These are phyloP conservation scores for Trichosporon faecale DNA, from an alignment of 1,284 basidiomycete species.

Conservation along the genomic window DNA sequence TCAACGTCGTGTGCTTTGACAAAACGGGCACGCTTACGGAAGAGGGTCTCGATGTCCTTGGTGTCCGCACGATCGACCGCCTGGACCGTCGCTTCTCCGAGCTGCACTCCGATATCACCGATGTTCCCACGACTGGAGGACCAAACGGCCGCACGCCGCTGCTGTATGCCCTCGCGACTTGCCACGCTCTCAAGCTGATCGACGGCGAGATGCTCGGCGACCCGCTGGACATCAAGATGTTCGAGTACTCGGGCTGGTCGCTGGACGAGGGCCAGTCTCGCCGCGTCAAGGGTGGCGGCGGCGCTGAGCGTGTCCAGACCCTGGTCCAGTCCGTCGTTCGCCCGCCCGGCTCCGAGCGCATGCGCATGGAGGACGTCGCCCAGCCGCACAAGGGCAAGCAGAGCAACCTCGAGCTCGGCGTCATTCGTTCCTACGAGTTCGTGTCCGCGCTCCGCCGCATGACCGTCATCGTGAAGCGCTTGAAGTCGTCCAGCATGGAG, in stretches of 20 bases:
- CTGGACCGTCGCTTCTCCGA: conserved; percentile 77
- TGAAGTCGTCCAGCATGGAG: conserved; percentile 94
- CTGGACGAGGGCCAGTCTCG: conserved; percentile 81
- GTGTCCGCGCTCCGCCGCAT: conserved; percentile 88
- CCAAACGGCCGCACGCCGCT: conserved; percentile 69
- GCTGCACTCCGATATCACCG: conserved; percentile 79
- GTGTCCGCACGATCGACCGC: conserved; percentile 77
- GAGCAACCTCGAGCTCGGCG: conserved; percentile 90
- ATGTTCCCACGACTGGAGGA: conserved; percentile 68
- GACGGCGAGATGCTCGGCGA: conserved; percentile 88
- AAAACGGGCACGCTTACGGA: conserved; percentile 99
- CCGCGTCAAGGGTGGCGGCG: conserved; percentile 57
- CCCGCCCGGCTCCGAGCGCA: conserved; percentile 84
- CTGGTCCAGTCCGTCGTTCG: conserved; percentile 96
- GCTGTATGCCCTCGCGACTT: conserved; percentile 89
- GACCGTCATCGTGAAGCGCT: conserved; percentile 95
- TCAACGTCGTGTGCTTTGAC: conserved; percentile 98
- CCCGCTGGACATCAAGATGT: conserved; percentile 96
- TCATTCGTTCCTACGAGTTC: conserved; percentile 95
- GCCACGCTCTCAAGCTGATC: conserved; percentile 91
- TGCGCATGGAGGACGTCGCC: conserved; percentile 73
- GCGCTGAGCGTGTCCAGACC: conserved; percentile 71
- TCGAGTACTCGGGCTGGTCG: conserved; percentile 93
- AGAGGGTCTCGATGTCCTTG: conserved; percentile 95
- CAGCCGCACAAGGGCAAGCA: conserved; percentile 63